A percentile compares a stretch with the other conserved stretches of the same genome.
phyloP scores from a whole-genome alignment of 352 stramenopile species.

The Phytophthora rubi region DNA sequence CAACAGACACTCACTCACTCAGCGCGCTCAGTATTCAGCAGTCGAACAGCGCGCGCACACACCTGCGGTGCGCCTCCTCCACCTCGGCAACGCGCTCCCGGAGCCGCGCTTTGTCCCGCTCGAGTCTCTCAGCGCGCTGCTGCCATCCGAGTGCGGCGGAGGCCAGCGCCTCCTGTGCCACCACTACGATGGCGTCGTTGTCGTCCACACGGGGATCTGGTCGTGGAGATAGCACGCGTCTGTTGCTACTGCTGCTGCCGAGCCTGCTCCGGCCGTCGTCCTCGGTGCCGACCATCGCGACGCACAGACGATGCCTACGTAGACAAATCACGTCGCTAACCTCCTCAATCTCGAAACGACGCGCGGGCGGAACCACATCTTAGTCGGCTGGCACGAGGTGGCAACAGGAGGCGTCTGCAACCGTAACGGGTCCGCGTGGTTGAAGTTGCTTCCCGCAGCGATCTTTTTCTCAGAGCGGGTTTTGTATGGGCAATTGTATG shows the following conservation, averaged over 20 bases:
- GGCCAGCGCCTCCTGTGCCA: constrained; percentile 43
- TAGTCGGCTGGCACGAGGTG: neutral
- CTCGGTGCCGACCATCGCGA: neutral
- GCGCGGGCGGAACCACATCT: constrained; percentile 1
- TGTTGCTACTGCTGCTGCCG: neutral
- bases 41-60: constrained; percentile 11
- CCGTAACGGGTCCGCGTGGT: constrained; percentile 13
- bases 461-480: constrained; percentile 36
- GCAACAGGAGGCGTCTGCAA: constrained; percentile 8
- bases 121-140: constrained; percentile 48
- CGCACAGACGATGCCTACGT: too few relatives aligned
- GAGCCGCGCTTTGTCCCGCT: constrained; percentile 43
- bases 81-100: constrained; percentile 37
- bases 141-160: constrained; percentile 45
- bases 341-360: constrained; percentile 17
- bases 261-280: too few relatives aligned
- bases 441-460: constrained; percentile 24
- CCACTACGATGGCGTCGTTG: constrained; percentile 34
- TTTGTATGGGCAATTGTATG: constrained; percentile 30
- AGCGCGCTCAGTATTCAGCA: neutral
- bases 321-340: constrained; percentile 11
- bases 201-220: neutral
- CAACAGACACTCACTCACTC: neutral
- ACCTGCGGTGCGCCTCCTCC: constrained; percentile 49
- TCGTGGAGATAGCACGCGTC: constrained; percentile 25